These are phyloP conservation scores for Vickermania spadyakhi DNA, from an alignment of 208 protist genomes.

Conservation along the genomic window DNA sequence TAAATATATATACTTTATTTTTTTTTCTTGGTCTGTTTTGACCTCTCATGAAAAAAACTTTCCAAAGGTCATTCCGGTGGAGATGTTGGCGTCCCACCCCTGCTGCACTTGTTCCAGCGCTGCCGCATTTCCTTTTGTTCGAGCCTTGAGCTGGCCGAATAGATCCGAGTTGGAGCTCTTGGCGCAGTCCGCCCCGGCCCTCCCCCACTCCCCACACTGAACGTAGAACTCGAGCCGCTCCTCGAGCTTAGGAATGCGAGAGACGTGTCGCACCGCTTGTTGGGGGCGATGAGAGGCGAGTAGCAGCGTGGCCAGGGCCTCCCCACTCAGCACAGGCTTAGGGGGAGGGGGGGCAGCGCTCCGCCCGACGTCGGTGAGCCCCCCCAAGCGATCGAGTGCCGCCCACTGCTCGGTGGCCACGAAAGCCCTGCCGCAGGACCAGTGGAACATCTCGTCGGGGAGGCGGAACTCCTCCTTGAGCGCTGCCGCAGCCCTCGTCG, in stretches of 20 bases:
- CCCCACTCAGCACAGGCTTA: slow-evolving; percentile 31
- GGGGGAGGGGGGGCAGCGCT: too few species aligned
- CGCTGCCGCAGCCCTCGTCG: slow-evolving; percentile 10
- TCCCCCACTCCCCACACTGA: slow-evolving; percentile 57
- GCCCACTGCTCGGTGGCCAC: slow-evolving; percentile 53
- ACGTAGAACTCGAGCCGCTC: slow-evolving; percentile 79
- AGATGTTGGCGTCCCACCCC: too few species aligned
- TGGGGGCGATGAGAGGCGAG: slow-evolving; percentile 37
- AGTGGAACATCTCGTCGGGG: slow-evolving; percentile 65
- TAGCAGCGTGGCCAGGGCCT: slow-evolving; percentile 45
- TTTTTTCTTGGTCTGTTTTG: too few species aligned
- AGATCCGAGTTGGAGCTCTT: slow-evolving; percentile 43
- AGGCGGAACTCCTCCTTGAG: slow-evolving; percentile 55
- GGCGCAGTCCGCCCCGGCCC: slow-evolving; percentile 56
- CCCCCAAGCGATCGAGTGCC: slow-evolving; percentile 53
- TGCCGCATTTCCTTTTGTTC: slow-evolving; percentile 45
- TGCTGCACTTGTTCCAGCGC: slow-evolving; percentile 49
- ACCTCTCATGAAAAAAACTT: too few species aligned
- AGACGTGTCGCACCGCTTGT: slow-evolving; percentile 66
- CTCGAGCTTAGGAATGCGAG: slow-evolving; percentile 49
- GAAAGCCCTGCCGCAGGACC: slow-evolving; percentile 58
- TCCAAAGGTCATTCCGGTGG: too few species aligned
- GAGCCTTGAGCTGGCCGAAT: slow-evolving; percentile 48
- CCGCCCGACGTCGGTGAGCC: slow-evolving; percentile 7
- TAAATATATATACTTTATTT: too few species aligned